Evolutionary conservation across 2,329 filamentous ascomycete species (phyloP), one percentile per base, ranked within the genome.

Genomic region (Alternaria sp.): DNA sequence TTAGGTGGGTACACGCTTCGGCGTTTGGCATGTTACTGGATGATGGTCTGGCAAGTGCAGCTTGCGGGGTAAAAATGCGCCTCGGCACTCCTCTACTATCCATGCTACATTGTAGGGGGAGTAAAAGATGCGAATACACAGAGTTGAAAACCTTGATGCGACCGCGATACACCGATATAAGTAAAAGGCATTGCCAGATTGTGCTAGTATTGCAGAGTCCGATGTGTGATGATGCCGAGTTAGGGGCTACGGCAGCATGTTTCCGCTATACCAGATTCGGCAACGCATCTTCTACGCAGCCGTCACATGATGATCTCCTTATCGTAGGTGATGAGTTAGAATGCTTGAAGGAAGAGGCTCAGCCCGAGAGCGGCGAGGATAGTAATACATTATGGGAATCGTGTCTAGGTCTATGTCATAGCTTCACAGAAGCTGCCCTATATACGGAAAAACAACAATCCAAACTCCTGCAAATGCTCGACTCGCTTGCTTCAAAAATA

Each of bases 381-480:
- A 38, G 30, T 49, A 38, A 49, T 38, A 49, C 46, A 49, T 49
- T 49, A 38, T 26, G 16, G 36, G 20, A 49, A 38, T 38, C 30
- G 20, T 49, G 32, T 49, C 6, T 49, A 22, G 14, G 5, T 49
- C 46, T 36, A 32, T 14, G n/a, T 55, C 57, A 44, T 56, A 43
- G 57, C 57, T 42, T 49, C 51, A n/a, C 20, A 36, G 32, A 49
- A 49, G 46, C 46, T 38, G 46, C 30, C 1, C 20, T 38, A n/a
- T 3, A 14, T 30, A 18, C 30, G 39, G 6, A 30, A 22, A 28
- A 22, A 36, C 4, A 38, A 53, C 14, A 48, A 43, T n/a, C 30
- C 20, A 30, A 26, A 59, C 57, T 38, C 57, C 44, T 47, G 38
- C 47, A 59, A 51, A 59, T 59, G 57, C 57, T 24, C 36, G 38